Base-by-base conservation (phyloP, 2,329 filamentous ascomycete species). In the Mycogone perniciosa region DNA sequence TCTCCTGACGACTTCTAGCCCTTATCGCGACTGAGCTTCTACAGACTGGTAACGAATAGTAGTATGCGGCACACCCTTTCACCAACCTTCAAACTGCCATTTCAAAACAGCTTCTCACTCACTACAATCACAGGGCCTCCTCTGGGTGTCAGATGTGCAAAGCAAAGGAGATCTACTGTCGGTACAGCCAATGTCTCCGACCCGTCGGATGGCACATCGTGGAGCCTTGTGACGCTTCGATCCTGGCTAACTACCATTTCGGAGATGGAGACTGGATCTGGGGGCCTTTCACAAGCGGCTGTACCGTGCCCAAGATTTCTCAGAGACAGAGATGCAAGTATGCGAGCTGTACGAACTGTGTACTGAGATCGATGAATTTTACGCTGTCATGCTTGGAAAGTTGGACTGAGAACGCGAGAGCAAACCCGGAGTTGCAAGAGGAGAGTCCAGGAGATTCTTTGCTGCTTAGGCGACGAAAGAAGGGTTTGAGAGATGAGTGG, bases 131-230 rank as follows among this genome's bases (percentile, higher is more conserved):
- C n/a, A 10, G 31, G 29, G 1, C 33, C 26, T 13, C 31, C 27
- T 31, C 11, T 27, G 33, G 4, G n/a, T n/a, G 20, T 11, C 44
- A 30, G 20, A 54, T 54, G 52, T 54, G 52, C 27, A 31, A 31
- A 7, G 49, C 44, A 44, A 48, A 45, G 8, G 48, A 54, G 13
- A 34, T 52, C 10, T 52, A 54, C 31, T 54, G 52, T 37, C 26
- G 49, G n/a, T 20, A 43, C 30, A 39, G 20, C 13, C n/a, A 27
- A 11, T 54, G 52, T 11, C 10, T 31, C 20, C 49, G 35, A 8
- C 31, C 42, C 29, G 26, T 53, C 20, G 51, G 51, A 11, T 53
- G 51, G 51, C 49, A 51, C 10, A 46, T 53, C 34, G 10, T 44
- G 31, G 42, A 53, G 10, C 49, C 49, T 31, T 51, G 52, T 11